Base-by-base conservation (phyloP, 2,329 filamentous ascomycete genomes). In the Pyrenophora graminea region DNA sequence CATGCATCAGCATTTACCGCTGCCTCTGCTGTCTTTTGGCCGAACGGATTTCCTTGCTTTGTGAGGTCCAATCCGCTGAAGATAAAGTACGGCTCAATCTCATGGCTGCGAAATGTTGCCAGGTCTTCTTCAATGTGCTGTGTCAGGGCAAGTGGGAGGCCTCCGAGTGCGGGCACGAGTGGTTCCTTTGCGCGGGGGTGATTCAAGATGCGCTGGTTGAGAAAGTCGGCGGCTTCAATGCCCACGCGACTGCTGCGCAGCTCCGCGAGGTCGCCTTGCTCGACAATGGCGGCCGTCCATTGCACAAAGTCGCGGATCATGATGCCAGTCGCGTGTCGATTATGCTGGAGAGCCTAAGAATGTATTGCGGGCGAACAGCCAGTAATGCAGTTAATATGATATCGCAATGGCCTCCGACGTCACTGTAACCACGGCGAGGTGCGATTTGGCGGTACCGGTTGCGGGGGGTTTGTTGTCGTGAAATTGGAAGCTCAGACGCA, bases 221-320 rank as follows among this genome's bases (percentile, higher is more conserved):
- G 84, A 73, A 94, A 97, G 74, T 95, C 89, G 45, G 89, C 88
- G 48, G 93, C 94, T 78, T 97, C 92, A 66, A 97, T 86, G 59
- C 87, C 92, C 64, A 97, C 83, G 46, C 87, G 83, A 53, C 85
- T 85, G 70, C 87, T 87, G 68, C 88, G 85, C 63, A 97, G 80
- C 56, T 89, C 84, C 54, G 86, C 80, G 61, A 95, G 74, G 52
- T 85, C 79, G 63, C 85, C 82, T 41, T 79, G 82, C 68, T 80
- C 78, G 55, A 77, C 76, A 59, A 83, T 77, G 65, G 73, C 74
- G 59, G 74, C 75, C 48, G 77, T 80, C 83, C 83, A 86, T 63
- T 80, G 79, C 62, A 83, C 82, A 67, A 85, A 79, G 53, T 74
- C 71, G 63, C 69, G 69, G 47, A 77, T 76, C 75, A 77, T 77